Percentiles rank a stretch among this genome's conserved stretches.
Evolutionary conservation across 2,329 filamentous ascomycete genomes (phyloP).

Genomic region (Pseudogymnoascus sp.): DNA sequence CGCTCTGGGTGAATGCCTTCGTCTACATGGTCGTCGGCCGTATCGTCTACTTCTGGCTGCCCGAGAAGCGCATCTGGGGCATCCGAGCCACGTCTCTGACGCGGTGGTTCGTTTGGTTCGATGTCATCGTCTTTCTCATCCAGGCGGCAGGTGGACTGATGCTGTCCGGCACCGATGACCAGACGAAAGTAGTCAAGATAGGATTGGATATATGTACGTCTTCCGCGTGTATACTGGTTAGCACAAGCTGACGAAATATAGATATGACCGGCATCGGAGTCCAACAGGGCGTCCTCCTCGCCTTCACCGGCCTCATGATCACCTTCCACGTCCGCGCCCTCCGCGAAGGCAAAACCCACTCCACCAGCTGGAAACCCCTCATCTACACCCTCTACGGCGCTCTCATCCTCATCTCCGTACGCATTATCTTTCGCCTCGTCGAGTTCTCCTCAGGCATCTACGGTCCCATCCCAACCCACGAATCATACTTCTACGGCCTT

Average conservation of each 20-base stretch:
- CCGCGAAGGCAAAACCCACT: conserved; percentile 15
- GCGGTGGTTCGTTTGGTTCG: conserved; percentile 41
- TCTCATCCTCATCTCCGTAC: conserved; percentile 18
- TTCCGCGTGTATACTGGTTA: too few relatives aligned
- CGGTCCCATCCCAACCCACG: conserved; percentile 42
- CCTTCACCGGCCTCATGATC: conserved; percentile 28
- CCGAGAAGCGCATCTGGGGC: conserved; percentile 29
- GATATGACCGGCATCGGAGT: conserved; percentile 37
- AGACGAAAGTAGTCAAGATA: not conserved
- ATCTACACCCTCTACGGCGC: not conserved
- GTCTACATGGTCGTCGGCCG: conserved; percentile 29
- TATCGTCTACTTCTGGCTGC: conserved; percentile 31
- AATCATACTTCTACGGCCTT: conserved; percentile 44
- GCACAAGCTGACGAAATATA: conserved; percentile 9
- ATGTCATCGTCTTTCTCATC: conserved; percentile 41
- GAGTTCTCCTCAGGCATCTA: conserved; percentile 48
- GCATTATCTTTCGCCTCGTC: conserved; percentile 53
- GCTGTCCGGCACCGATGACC: conserved; percentile 24
- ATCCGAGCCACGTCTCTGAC: conserved; percentile 34
- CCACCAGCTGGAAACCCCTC: not conserved
- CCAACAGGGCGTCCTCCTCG: conserved; percentile 32
- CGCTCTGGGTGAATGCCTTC: conserved; percentile 30
- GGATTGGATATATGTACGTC: not conserved
- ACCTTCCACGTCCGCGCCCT: conserved; percentile 26
- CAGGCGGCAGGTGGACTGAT: conserved; percentile 37